phyloP scores from a whole-genome alignment of 2,329 filamentous ascomycete genomes.

The Xylariales sp. region DNA sequence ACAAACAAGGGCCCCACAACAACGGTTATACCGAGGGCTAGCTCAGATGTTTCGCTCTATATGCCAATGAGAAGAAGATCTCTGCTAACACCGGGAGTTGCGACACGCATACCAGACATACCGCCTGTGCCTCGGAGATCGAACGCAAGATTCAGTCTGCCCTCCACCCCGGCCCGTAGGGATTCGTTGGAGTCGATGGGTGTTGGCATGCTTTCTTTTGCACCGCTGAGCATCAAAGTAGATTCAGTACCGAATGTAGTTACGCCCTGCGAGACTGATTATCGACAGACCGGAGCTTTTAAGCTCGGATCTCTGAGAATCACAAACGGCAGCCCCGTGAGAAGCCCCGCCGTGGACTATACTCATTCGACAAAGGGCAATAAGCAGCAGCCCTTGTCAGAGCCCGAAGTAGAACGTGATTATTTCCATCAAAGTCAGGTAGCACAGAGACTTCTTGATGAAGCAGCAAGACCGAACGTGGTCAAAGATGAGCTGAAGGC shows the following conservation, averaged over 20 bases:
- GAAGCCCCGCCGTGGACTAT: constrained; percentile 30
- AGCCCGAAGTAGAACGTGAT: background rate
- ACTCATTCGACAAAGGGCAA: constrained; percentile 1
- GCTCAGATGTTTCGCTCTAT: constrained; percentile 37
- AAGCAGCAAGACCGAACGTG: no score
- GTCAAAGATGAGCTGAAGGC: no score
- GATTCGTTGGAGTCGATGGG: constrained; percentile 17
- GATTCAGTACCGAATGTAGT: constrained; percentile 30
- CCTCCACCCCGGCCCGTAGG: constrained; percentile 17
- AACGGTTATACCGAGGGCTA: constrained; percentile 31
- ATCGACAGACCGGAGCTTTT: constrained; percentile 56
- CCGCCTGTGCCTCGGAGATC: constrained; percentile 11
- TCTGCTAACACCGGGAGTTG: constrained; percentile 24
- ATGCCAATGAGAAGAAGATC: constrained; percentile 28
- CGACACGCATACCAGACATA: constrained; percentile 19
- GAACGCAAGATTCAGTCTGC: constrained; percentile 17
- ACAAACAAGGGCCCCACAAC: constrained; percentile 18
- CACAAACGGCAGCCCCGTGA: constrained; percentile 53
- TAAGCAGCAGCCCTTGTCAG: background rate
- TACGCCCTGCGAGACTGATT: constrained; percentile 52
- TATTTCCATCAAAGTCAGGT: constrained; percentile 13
- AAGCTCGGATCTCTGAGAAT: constrained; percentile 60
- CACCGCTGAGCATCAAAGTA: constrained; percentile 17
- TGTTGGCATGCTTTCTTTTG: constrained; percentile 15
- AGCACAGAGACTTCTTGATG: background rate